Percentiles rank a stretch among this genome's conserved stretches.
Evolutionary conservation across 345 rosid species (phyloP).

Genomic region (Bruguiera sexangula): DNA sequence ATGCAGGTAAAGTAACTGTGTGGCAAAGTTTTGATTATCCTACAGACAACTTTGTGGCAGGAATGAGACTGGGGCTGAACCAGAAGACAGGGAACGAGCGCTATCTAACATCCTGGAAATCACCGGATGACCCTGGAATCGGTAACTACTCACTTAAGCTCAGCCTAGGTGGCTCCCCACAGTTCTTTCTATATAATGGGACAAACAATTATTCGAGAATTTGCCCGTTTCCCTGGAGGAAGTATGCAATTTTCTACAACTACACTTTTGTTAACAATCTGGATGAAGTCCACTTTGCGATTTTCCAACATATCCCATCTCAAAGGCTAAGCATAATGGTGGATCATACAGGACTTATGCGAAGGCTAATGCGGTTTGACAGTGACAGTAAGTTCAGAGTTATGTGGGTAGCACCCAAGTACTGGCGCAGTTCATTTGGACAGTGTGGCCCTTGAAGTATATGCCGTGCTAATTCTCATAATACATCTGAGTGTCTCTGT

Average conservation of each 20-base stretch:
- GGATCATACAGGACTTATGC: background rate
- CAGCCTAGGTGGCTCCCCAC: conserved; percentile 8
- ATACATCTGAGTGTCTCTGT: conserved; percentile 13
- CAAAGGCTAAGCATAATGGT: background rate
- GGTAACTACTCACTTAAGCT: conserved; percentile 11
- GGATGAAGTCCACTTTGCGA: background rate
- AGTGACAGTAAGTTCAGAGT: background rate
- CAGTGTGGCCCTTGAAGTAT: conserved; percentile 1
- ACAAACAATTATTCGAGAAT: background rate
- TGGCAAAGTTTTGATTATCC: conserved; percentile 45
- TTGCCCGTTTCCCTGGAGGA: conserved; percentile 9
- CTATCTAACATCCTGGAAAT: conserved; percentile 27
- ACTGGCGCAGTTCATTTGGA: conserved; percentile 4
- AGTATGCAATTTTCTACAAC: background rate
- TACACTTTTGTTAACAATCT: background rate
- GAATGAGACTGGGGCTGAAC: conserved; percentile 22
- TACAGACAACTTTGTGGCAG: conserved; percentile 15
- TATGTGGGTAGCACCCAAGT: background rate
- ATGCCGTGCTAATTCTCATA: background rate
- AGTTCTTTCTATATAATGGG: background rate
- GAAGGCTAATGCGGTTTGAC: conserved; percentile 12
- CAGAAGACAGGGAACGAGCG: conserved; percentile 10
- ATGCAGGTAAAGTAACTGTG: background rate
- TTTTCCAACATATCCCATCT: background rate
- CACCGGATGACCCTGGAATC: conserved; percentile 15